Base-by-base conservation (phyloP, 371 early-diverging fungal species). In the Mortierella sp. region DNA sequence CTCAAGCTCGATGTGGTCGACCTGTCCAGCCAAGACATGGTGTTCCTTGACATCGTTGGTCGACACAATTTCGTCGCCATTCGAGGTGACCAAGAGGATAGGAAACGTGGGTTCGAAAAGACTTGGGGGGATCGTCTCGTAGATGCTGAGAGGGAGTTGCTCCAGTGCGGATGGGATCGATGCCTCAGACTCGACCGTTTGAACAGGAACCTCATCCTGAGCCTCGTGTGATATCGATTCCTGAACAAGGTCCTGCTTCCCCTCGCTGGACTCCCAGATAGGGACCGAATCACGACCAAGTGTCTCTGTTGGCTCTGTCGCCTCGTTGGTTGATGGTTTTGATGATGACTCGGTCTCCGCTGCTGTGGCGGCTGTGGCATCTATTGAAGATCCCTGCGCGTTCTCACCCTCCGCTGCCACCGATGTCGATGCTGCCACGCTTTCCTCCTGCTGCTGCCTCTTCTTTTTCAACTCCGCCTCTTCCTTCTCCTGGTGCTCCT, bases 1-100 rank as follows among this genome's bases (percentile, higher is more conserved):
- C 69, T 80, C 85, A 1, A 84, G 78, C 40, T 80, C 85, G 37
- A 84, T 80, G 67, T 84, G 85, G 59, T 87, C 87, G 44, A 87
- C 87, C 43, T 87, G 72, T 34, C 77, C 78, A 0, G 82, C 71
- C 48, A 87, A 55, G 11, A 57, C n/a, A 50, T 87, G 87, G 50
- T 76, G 77, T 24, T 70, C 67, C 70, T 79, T 82, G 51, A 87
- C 74, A 69, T 87, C 87, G 6, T 73, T 69, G 14, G 87, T 82
- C 21, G 87, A 82, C 19, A 87, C 87, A 40, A 87, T 70, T 57
- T 77, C 75, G 26, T 87, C 87, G 0, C 55, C 87, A n/a, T 82
- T 74, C 6, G 80, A 87, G 1, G 87, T 87, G 48, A 82, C 74
- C 40, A 87, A 46, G 31, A 87, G 76, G 51, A 87, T 87, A 10